Percentiles rank a stretch among this genome's conserved stretches.
These are phyloP conservation scores for Globisporangium takayamanum DNA, from an alignment of 352 stramenopile species.

Conservation along the genomic window DNA sequence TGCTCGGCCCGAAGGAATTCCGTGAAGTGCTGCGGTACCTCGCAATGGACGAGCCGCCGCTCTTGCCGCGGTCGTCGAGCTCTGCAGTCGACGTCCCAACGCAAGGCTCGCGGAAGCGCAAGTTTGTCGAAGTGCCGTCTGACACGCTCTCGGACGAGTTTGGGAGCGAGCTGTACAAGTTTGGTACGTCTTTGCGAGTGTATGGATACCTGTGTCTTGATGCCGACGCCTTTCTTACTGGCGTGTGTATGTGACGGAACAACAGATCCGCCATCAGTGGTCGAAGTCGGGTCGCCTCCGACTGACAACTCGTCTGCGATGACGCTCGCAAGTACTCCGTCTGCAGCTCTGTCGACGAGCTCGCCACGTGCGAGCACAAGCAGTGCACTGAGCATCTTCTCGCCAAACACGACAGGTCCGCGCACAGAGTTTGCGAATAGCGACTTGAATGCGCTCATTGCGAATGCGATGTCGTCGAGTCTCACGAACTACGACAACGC, in stretches of 20 bases:
- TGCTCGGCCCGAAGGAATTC: constrained; percentile 82
- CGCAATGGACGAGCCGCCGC: constrained; percentile 74
- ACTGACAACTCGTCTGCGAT: constrained; percentile 26
- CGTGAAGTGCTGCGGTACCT: constrained; percentile 78
- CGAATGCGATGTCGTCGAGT: constrained; percentile 14
- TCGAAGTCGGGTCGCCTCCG: constrained; percentile 40
- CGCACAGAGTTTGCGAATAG: constrained; percentile 18
- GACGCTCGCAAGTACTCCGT: constrained; percentile 22
- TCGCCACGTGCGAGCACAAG: constrained; percentile 15
- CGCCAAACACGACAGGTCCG: constrained; percentile 14
- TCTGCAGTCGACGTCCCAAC: constrained; percentile 28
- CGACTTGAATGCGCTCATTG: constrained; percentile 13
- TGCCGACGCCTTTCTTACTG: background rate
- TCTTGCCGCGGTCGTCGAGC: constrained; percentile 51
- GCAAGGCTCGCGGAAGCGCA: constrained; percentile 53
- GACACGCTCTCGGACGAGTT: constrained; percentile 12
- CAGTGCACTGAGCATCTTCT: constrained; percentile 80
- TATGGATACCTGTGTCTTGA: background rate
- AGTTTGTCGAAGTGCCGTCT: constrained; percentile 71
- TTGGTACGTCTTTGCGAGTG: constrained; percentile 18
- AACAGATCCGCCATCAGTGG: constrained; percentile 32
- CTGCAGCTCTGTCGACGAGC: constrained; percentile 6
- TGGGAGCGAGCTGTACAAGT: constrained; percentile 23
- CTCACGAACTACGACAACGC: constrained; percentile 22
- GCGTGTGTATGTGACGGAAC: constrained; percentile 2